phyloP scores from a whole-genome alignment of 2,329 filamentous ascomycete species.

The Fusarium siculi region DNA sequence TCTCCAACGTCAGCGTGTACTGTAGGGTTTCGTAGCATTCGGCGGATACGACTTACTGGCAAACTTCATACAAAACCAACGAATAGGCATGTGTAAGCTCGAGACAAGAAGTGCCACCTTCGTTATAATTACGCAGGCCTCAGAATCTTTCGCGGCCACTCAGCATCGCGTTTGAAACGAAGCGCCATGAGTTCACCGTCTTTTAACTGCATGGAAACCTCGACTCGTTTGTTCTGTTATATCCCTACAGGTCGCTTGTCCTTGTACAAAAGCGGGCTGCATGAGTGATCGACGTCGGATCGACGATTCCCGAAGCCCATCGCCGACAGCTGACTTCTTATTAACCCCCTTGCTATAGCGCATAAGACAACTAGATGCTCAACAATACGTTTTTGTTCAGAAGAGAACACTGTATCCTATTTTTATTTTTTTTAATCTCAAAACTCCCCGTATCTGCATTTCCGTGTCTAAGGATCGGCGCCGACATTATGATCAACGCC shows the following conservation, averaged over 20 bases:
- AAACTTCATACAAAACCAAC: not conserved
- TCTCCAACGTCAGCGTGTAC: not conserved
- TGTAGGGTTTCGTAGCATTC: not conserved
- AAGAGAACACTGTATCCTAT: not conserved
- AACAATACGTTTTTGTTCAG: not conserved
- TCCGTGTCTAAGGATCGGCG: not conserved
- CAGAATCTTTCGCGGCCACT: conserved; percentile 1
- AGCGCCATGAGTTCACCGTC: not conserved
- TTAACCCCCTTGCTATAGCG: conserved; percentile 6
- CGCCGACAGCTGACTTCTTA: conserved; percentile 4
- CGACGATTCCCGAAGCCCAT: conserved; percentile 35
- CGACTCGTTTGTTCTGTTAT: not conserved
- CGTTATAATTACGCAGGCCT: not conserved
- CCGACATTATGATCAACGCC: conserved; percentile 16
- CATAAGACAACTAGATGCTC: not conserved
- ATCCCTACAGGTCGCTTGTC: not conserved
- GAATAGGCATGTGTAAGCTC: not conserved
- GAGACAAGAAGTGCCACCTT: conserved; percentile 2
- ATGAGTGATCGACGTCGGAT: conserved; percentile 36
- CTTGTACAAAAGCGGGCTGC: conserved; percentile 16
- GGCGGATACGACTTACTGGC: not conserved
- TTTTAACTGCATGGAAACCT: not conserved
- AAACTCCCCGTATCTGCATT: not conserved
- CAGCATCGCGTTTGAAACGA: not conserved
- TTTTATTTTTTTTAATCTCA: not conserved